phyloP scores from a whole-genome alignment of 2,329 filamentous ascomycete genomes.

The Fonsecaea nubica region DNA sequence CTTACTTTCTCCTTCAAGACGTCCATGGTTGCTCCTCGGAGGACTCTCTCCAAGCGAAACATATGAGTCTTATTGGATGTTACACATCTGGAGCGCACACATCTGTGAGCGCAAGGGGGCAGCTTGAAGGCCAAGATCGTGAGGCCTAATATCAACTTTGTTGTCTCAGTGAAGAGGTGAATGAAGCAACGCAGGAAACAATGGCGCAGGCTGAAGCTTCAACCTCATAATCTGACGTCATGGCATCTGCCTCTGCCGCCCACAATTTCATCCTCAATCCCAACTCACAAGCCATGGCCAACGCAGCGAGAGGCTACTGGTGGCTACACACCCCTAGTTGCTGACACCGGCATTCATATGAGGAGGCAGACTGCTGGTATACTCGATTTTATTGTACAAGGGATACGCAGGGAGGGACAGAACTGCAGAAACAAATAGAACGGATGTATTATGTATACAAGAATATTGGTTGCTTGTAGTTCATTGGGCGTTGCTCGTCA shows the following conservation, averaged over 20 bases:
- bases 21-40: conserved; percentile 23
- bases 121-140: neutral
- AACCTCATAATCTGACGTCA: neutral
- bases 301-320: too few species aligned
- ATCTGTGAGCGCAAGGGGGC: neutral
- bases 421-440: neutral
- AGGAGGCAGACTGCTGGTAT: neutral
- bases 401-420: neutral
- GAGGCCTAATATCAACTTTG: neutral
- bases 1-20: conserved; percentile 29
- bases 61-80: neutral
- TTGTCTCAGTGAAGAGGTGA: neutral
- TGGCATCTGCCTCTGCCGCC: neutral
- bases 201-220: neutral
- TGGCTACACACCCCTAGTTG: neutral
- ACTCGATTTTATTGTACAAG: neutral
- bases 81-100: neutral
- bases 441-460: neutral
- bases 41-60: neutral
- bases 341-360: neutral
- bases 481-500: neutral
- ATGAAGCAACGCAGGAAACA: neutral
- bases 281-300: too few species aligned
- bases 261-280: too few species aligned
- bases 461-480: neutral